These are phyloP conservation scores for Prinsepia uniflora DNA, from an alignment of 306 rosid species.

Conservation along the genomic window DNA sequence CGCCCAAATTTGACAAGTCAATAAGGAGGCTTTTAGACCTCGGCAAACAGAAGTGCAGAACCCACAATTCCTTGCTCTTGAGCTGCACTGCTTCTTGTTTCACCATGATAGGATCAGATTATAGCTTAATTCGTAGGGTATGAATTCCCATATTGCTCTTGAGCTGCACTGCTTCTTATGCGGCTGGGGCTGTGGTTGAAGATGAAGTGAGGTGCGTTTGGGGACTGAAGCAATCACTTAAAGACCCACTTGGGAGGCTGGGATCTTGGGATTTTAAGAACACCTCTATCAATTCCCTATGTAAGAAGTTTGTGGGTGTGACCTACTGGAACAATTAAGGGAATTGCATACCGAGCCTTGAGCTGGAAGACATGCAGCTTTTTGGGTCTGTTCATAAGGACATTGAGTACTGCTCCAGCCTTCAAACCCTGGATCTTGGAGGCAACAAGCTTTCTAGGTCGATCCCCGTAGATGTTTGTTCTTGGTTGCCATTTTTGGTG, in stretches of 20 bases:
- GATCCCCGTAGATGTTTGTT: constrained; percentile 60
- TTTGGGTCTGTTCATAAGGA: constrained; percentile 54
- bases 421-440: constrained; percentile 65
- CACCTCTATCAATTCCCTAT: constrained; percentile 52
- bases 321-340: constrained; percentile 72
- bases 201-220: constrained; percentile 57
- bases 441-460: constrained; percentile 40
- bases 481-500: constrained; percentile 69
- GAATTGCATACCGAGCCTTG: constrained; percentile 53
- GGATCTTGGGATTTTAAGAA: constrained; percentile 55
- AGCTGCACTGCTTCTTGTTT: not conserved
- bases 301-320: constrained; percentile 55
- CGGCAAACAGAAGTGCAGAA: not conserved
- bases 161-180: constrained; percentile 16
- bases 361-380: constrained; percentile 46
- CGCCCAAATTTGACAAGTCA: constrained; percentile 15
- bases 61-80: not conserved
- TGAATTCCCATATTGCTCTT: constrained; percentile 17
- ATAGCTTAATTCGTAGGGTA: not conserved
- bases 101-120: constrained; percentile 11
- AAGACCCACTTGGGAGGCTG: constrained; percentile 36
- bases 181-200: constrained; percentile 32
- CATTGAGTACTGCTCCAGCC: constrained; percentile 50
- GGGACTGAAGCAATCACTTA: constrained; percentile 37
- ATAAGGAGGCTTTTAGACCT: not conserved